Percentiles rank a stretch among this genome's conserved stretches.
These are phyloP conservation scores for Pseudogymnoascus sp. DNA, from an alignment of 2,329 filamentous ascomycete genomes.

Conservation along the genomic window DNA sequence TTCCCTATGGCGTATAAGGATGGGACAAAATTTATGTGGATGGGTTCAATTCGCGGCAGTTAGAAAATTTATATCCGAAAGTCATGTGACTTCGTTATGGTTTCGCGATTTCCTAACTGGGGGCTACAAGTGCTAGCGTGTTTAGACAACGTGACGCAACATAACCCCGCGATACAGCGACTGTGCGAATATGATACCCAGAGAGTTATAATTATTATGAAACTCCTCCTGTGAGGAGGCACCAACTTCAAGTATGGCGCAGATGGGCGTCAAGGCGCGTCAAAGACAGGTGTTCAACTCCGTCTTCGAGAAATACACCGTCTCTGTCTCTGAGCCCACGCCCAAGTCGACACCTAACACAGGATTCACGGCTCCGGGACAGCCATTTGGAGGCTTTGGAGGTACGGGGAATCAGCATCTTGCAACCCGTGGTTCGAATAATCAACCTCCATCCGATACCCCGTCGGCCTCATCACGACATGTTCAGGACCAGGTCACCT, in stretches of 20 bases:
- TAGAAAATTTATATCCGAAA: not conserved
- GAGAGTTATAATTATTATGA: slow-evolving; percentile 4
- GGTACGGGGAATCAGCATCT: not conserved
- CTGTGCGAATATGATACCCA: slow-evolving; percentile 6
- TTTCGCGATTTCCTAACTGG: slow-evolving; percentile 8
- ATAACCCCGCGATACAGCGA: slow-evolving; percentile 2
- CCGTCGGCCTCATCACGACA: not conserved
- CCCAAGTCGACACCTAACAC: slow-evolving; percentile 22
- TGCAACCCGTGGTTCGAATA: not conserved
- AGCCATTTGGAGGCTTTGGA: slow-evolving; percentile 21
- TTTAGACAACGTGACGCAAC: slow-evolving; percentile 5
- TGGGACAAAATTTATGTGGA: not conserved
- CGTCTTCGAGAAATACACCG: slow-evolving; percentile 22
- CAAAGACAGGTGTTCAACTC: slow-evolving; percentile 26
- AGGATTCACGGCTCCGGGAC: slow-evolving; percentile 20
- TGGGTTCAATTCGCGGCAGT: not conserved
- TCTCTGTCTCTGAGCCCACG: slow-evolving; percentile 23
- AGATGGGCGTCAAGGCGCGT: slow-evolving; percentile 1
- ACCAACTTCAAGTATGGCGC: slow-evolving; percentile 5
- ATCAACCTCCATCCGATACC: not conserved
- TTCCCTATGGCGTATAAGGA: not conserved
- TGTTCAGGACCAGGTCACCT: slow-evolving; percentile 41
- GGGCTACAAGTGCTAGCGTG: not conserved
- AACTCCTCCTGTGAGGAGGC: slow-evolving; percentile 3
- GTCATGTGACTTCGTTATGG: slow-evolving; percentile 3